Evolutionary conservation across 2,329 filamentous ascomycete genomes (phyloP), one percentile per base, ranked within the genome.

Genomic region (Bipolaris zeicola): DNA sequence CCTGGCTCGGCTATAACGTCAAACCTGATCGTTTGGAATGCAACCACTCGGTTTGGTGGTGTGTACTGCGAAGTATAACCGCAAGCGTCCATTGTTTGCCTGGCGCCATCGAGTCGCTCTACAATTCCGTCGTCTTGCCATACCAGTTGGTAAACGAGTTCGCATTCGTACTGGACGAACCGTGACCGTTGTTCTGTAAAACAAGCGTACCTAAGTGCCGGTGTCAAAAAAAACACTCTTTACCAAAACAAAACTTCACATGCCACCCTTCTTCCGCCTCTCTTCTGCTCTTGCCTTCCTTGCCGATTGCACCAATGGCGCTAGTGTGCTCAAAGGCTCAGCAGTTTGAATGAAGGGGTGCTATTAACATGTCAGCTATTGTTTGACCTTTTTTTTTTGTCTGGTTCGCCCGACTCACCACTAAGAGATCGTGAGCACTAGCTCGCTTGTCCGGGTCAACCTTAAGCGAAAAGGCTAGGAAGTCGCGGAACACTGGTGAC

Each of bases 391-490:
- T 20, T 11, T 11, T 3, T 52, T 39, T 28, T 22, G 36, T 10
- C 10, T 31, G 10, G 28, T 34, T 43, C 3, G 20, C 3, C 33
- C 51, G 28, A 82, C 90, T 80, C 84, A 98, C 95, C 80, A 91
- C 88, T 67, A 99, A 82, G 58, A 99, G 80, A 81, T 98, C 94
- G 78, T 96, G 91, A 34, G 95, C 95, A 72, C 92, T 96, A 37
- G 93, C 93, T 78, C 95, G 85, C 86, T 96, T 96, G 79, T 98
- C 95, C 1, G 95, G 94, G 72, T 98, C 95, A 5, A 99, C 95
- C 82, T 96, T 96, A 52, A 99, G 83, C 5, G 95, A 94, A 77
- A 96, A 92, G 70, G 90, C 88, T 62, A 99, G 80, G 77, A 98
- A 99, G 76, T 98, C 93, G 61, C 87, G 86, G 82, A 99, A 97